These are phyloP conservation scores for Ganoderma lucidum DNA, from an alignment of 1,284 basidiomycete genomes.

Conservation along the genomic window DNA sequence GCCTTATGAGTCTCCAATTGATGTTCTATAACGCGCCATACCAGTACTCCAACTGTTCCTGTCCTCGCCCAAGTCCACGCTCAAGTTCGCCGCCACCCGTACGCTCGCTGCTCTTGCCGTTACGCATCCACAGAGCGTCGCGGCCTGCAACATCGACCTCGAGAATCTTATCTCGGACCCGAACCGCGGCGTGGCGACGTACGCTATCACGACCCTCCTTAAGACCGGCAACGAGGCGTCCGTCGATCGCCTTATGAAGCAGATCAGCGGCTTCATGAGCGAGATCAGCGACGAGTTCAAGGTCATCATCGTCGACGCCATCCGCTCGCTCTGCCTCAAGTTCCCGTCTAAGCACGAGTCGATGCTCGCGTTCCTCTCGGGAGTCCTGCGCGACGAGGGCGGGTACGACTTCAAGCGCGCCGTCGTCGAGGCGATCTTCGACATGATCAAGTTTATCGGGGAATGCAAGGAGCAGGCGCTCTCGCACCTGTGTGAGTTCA, in stretches of 20 bases:
- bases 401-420: constrained; percentile 99
- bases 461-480: constrained; percentile 97
- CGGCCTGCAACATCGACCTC: constrained; percentile 96
- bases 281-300: constrained; percentile 99
- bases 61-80: constrained; percentile 90
- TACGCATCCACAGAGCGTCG: constrained; percentile 86
- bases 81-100: constrained; percentile 98
- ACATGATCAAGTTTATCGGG: constrained; percentile 98
- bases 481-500: constrained; percentile 99
- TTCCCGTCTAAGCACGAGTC: constrained; percentile 97
- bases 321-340: constrained; percentile 97
- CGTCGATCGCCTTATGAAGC: constrained; percentile 99
- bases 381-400: constrained; percentile 95
- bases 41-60: constrained; percentile 92
- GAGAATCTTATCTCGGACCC: constrained; percentile 97
- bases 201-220: constrained; percentile 97
- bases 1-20: neutral
- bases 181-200: constrained; percentile 97
- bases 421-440: constrained; percentile 99
- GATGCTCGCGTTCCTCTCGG: constrained; percentile 95
- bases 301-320: constrained; percentile 99
- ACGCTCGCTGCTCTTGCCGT: constrained; percentile 91
- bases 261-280: constrained; percentile 98
- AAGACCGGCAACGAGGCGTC: constrained; percentile 99
- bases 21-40: constrained; percentile 12